Conservation (phyloP, 371 early-diverging fungal species). For the Coemansia sp. region DNA sequence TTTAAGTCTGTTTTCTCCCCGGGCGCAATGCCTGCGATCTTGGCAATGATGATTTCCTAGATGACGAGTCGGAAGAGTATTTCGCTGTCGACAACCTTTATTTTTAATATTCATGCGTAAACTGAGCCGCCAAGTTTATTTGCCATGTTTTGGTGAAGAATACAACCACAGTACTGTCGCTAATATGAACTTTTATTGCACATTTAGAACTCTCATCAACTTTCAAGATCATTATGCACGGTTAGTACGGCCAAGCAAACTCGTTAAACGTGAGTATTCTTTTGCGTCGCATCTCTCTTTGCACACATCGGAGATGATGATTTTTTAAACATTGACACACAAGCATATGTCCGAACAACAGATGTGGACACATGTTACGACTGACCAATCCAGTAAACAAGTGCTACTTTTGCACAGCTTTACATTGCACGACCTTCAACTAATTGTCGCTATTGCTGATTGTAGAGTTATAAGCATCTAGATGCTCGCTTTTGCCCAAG, state of each 20-base stretch:
- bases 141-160: background rate
- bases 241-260: background rate
- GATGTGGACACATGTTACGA: conserved; percentile 40
- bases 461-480: background rate
- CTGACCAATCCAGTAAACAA: conserved; percentile 25
- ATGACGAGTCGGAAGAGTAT: conserved; percentile 75
- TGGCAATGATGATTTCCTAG: conserved; percentile 59
- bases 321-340: conserved; percentile 52
- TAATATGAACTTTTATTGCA: background rate
- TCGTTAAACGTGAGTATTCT: background rate
- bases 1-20: background rate
- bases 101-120: conserved; percentile 65
- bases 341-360: conserved; percentile 68
- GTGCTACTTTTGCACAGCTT: conserved; percentile 5
- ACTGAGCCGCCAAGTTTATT: conserved; percentile 23
- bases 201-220: background rate
- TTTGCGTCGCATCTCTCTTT: background rate
- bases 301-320: conserved; percentile 26
- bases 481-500: too few species aligned
- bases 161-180: background rate
- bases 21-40: conserved; percentile 4
- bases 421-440: background rate
- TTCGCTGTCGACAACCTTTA: conserved; percentile 64
- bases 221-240: background rate
- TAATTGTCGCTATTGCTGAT: background rate